Percentiles rank a stretch among this genome's conserved stretches.
These are phyloP conservation scores for Gloeostereum incarnatum DNA, from an alignment of 768 basidiomycete genomes.

Conservation along the genomic window DNA sequence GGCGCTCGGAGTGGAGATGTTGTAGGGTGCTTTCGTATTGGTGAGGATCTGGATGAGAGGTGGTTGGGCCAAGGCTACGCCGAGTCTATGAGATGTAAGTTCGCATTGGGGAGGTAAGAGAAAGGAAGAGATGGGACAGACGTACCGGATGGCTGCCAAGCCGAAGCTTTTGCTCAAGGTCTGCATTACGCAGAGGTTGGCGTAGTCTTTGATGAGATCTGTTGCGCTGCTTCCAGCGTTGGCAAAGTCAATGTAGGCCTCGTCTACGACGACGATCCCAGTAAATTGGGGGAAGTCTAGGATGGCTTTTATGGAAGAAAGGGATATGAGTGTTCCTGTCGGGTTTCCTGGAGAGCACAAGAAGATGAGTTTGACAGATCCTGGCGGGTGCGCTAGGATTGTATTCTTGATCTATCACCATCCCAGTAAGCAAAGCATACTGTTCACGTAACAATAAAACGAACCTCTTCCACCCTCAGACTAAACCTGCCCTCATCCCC, in stretches of 20 bases:
- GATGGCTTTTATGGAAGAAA: constrained; percentile 56
- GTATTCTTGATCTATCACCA: constrained; percentile 56
- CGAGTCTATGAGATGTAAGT: constrained; percentile 45
- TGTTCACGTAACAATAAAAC: constrained; percentile 12
- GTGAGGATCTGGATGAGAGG: constrained; percentile 83
- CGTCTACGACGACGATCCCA: constrained; percentile 90
- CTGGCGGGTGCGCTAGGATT: constrained; percentile 58
- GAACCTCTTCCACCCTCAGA: constrained; percentile 63
- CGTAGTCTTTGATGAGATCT: constrained; percentile 67
- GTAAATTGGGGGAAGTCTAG: constrained; percentile 77
- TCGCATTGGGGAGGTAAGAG: background rate
- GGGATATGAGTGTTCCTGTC: constrained; percentile 79
- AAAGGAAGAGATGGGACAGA: constrained; percentile 1
- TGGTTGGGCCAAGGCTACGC: constrained; percentile 84
- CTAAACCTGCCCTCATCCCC: constrained; percentile 70
- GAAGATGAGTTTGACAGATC: constrained; percentile 86
- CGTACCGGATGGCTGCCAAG: constrained; percentile 87
- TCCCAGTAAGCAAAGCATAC: background rate
- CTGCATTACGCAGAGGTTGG: constrained; percentile 91
- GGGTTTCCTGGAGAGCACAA: constrained; percentile 98
- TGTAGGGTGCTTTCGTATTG: constrained; percentile 98
- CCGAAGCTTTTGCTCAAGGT: constrained; percentile 97
- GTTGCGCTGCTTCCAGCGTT: constrained; percentile 52
- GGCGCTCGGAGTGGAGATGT: constrained; percentile 87
- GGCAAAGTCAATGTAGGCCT: constrained; percentile 96